phyloP scores from a whole-genome alignment of 805 yeast species.

The Candida jianshihensis region DNA sequence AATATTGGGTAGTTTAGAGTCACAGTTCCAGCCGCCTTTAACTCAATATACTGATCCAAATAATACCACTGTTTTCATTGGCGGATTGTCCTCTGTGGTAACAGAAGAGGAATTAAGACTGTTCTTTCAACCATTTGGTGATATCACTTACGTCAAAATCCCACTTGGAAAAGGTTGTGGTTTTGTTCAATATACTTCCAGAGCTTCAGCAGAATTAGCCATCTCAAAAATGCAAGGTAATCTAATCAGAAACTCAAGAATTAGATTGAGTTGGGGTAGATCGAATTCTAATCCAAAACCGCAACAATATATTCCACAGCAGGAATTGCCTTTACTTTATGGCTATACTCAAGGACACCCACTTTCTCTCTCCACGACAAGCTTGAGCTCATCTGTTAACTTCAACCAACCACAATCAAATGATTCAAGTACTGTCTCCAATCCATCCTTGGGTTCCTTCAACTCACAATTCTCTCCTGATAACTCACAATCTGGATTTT shows the following conservation, averaged over 20 bases:
- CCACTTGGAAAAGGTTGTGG: slow-evolving; percentile 78
- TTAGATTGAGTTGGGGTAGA: slow-evolving; percentile 86
- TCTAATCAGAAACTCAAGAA: slow-evolving; percentile 76
- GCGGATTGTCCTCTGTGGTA: slow-evolving; percentile 53
- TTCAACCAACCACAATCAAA: slow-evolving; percentile 6
- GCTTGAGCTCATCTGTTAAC: background rate
- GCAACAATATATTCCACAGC: slow-evolving; percentile 19
- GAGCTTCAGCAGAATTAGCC: slow-evolving; percentile 81
- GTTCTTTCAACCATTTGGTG: slow-evolving; percentile 63
- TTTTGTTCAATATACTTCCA: slow-evolving; percentile 71
- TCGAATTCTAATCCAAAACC: slow-evolving; percentile 27
- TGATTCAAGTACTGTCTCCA: background rate
- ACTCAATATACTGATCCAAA: slow-evolving; percentile 71
- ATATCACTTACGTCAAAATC: slow-evolving; percentile 68
- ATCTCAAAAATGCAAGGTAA: slow-evolving; percentile 85
- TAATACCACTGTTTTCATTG: slow-evolving; percentile 70
- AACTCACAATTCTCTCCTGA: no score
- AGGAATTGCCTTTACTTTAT: slow-evolving; percentile 18
- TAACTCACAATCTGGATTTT: background rate
- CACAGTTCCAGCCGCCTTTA: slow-evolving; percentile 46
- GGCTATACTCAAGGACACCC: slow-evolving; percentile 10
- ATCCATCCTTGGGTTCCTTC: background rate
- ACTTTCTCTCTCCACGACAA: background rate
- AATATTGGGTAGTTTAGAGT: slow-evolving; percentile 16
- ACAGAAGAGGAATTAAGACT: slow-evolving; percentile 55